phyloP scores from a whole-genome alignment of 495 filamentous ascomycete species.

The Aspergillus avenaceus region DNA sequence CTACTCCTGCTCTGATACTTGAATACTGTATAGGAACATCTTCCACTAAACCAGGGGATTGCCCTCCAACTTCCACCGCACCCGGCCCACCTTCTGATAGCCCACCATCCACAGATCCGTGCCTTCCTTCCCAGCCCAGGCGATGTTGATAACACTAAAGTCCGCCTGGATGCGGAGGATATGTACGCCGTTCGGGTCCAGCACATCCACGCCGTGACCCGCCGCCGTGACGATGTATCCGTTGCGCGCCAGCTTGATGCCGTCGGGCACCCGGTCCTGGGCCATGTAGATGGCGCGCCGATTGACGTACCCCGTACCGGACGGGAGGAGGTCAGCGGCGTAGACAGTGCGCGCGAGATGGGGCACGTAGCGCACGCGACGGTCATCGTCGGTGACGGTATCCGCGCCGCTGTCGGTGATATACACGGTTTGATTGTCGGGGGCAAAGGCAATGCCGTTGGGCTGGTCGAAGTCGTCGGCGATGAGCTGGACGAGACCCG shows the following conservation, averaged over 20 bases:
- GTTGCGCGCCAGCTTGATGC: slow-evolving; percentile 19
- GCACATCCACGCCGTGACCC: slow-evolving; percentile 20
- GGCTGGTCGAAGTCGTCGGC: not conserved
- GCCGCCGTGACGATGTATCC: slow-evolving; percentile 15
- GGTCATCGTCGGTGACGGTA: not conserved
- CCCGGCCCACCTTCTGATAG: slow-evolving; percentile 9
- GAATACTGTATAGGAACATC: no score
- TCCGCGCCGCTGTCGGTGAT: not conserved
- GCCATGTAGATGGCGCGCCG: slow-evolving; percentile 17
- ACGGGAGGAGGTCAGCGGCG: slow-evolving; percentile 16
- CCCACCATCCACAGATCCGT: slow-evolving; percentile 16
- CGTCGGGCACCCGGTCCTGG: slow-evolving; percentile 17
- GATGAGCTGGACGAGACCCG: not conserved
- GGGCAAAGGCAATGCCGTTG: slow-evolving; percentile 1
- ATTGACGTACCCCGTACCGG: slow-evolving; percentile 9
- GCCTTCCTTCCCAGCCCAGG: slow-evolving; percentile 11
- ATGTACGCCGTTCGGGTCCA: slow-evolving; percentile 12
- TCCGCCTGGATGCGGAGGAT: slow-evolving; percentile 20
- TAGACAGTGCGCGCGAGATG: not conserved
- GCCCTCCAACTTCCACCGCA: slow-evolving; percentile 11
- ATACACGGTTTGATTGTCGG: not conserved
- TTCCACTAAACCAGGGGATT: no score
- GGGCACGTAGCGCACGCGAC: not conserved
- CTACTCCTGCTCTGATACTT: no score
- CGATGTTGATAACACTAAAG: slow-evolving; percentile 18